These are phyloP conservation scores for Macrophomina tecta DNA, from an alignment of 2,329 filamentous ascomycete species.

Conservation along the genomic window DNA sequence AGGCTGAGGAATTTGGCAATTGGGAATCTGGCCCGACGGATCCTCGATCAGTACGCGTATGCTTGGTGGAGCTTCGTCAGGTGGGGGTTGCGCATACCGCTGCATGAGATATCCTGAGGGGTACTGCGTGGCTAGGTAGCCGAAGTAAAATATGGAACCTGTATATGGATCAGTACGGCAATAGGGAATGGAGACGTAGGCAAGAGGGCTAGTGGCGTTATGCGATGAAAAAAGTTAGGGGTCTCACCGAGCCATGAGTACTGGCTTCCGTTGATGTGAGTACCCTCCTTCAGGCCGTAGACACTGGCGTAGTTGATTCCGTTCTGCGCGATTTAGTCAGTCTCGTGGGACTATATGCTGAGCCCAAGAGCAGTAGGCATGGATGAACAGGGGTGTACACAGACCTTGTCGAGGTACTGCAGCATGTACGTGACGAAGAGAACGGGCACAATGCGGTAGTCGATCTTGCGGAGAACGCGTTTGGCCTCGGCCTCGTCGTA, in stretches of 20 bases:
- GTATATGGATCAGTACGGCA: constrained; percentile 1
- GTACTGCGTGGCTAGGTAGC: constrained; percentile 54
- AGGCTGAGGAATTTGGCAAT: constrained; percentile 53
- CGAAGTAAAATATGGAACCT: constrained; percentile 58
- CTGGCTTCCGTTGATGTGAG: constrained; percentile 55
- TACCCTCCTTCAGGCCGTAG: constrained; percentile 56
- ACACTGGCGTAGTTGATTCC: constrained; percentile 59
- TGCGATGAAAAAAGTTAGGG: not conserved
- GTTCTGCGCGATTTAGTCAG: constrained; percentile 37
- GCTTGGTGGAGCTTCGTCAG: not conserved
- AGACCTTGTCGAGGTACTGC: constrained; percentile 50
- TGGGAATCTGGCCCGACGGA: constrained; percentile 38
- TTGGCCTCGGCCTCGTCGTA: constrained; percentile 38
- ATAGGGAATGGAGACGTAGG: not conserved
- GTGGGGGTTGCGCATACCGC: constrained; percentile 31
- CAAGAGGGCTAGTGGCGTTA: not conserved
- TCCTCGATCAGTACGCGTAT: constrained; percentile 10
- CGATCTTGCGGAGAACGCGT: constrained; percentile 40
- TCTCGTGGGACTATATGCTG: not conserved
- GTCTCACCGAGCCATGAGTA: constrained; percentile 56
- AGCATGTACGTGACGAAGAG: constrained; percentile 46
- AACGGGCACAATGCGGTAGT: constrained; percentile 39
- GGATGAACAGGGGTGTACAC: constrained; percentile 32
- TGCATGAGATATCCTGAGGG: constrained; percentile 54
- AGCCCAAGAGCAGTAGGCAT: not conserved